phyloP scores from a whole-genome alignment of 2,329 filamentous ascomycete genomes.

The Beauveria bassiana region DNA sequence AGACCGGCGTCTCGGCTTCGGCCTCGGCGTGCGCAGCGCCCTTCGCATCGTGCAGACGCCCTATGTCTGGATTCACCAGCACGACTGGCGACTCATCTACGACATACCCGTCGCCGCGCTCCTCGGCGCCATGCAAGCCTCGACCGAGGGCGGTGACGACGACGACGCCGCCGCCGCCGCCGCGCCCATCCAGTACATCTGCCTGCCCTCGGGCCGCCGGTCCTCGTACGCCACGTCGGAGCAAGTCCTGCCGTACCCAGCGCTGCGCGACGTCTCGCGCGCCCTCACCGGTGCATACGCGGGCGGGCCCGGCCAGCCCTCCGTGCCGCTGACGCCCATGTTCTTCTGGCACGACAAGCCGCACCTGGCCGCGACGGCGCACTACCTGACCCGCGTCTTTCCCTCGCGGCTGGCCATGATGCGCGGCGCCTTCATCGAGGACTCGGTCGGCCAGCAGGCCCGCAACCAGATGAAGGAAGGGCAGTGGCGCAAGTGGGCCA shows the following conservation, averaged over 20 bases:
- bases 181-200: slow-evolving; percentile 43
- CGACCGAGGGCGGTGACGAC: slow-evolving; percentile 18
- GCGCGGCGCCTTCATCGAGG: slow-evolving; percentile 49
- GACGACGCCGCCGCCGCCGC: neutral
- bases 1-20: slow-evolving; percentile 43
- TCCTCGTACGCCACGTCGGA: slow-evolving; percentile 40
- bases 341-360: slow-evolving; percentile 56
- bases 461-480: slow-evolving; percentile 50
- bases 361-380: slow-evolving; percentile 39
- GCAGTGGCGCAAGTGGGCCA: slow-evolving; percentile 43
- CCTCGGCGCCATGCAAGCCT: slow-evolving; percentile 37
- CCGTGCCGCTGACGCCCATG: slow-evolving; percentile 43
- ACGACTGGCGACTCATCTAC: slow-evolving; percentile 44
- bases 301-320: neutral
- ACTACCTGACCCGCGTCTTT: slow-evolving; percentile 44
- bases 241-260: slow-evolving; percentile 35
- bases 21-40: slow-evolving; percentile 44
- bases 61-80: slow-evolving; percentile 51
- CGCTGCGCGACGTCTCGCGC: slow-evolving; percentile 33
- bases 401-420: slow-evolving; percentile 40
- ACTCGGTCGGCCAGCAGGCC: slow-evolving; percentile 46
- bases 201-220: slow-evolving; percentile 44
- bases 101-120: slow-evolving; percentile 37
- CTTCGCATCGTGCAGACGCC: slow-evolving; percentile 38
- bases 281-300: slow-evolving; percentile 34